Base-by-base conservation (phyloP, 164 flowering plant genomes). In the Dillenia suffruticosa region DNA sequence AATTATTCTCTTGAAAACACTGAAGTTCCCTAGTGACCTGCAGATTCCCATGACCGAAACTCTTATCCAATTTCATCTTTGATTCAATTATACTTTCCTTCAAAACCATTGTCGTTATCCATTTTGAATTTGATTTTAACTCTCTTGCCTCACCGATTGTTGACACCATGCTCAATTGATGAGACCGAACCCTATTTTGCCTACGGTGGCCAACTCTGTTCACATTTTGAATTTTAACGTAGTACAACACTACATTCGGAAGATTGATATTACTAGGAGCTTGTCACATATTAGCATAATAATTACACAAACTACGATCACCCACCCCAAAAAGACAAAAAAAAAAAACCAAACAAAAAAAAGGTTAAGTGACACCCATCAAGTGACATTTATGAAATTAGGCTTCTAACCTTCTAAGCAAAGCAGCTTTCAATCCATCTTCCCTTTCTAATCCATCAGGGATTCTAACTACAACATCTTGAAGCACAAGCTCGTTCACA, bases 401-500 rank as follows among this genome's bases (percentile, higher is more conserved):
- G 43, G 26, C 9, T 12, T 68, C 58, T 44, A 82, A 59, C 63
- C 69, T 69, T 4, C 60, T 24, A 16, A 73, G 61, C 26, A 83
- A 54, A 13, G 82, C 77, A 59, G 82, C 60, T 64, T 60, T 80
- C 47, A 87, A 54, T 12, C 56, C 68, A 1, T 84, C 80, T 47
- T 81, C 89, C 43, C 46, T 70, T 44, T 64, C 64, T 2, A 74
- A 8, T 1, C 77, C 83, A 2, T 74, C 72, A 2, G 89, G 86
- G 58, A 82, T 66, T 63, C 64, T 67, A 43, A 85, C 80, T 22
- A 90, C 85, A 14, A 88, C 68, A 67, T 90, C 92, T 44, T 87
- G 96, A 56, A 91, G 71, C 88, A 87, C 77, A 61, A 87, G 47
- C 17, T 79, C 86, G 12, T 80, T 79, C 1, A 87, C 81, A 17